Conservation (phyloP, 345 rosid genomes). For the Citrus medica region DNA sequence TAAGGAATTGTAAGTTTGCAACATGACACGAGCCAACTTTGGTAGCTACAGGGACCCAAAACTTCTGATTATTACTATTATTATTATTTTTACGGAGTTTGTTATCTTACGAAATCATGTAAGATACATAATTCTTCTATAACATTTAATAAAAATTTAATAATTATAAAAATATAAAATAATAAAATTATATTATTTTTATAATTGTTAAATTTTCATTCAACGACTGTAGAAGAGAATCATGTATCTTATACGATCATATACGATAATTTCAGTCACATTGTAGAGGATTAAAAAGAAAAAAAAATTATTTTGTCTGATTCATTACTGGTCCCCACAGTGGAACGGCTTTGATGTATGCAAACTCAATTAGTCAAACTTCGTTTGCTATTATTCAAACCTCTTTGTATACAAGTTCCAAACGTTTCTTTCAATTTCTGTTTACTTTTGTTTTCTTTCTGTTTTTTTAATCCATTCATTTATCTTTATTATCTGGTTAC, state of each 20-base stretch:
- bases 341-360: neutral
- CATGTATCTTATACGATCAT: no score
- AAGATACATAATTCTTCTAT: fast-evolving
- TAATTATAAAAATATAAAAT: fast-evolving
- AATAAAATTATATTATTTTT: no score
- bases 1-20: no score
- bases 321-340: neutral
- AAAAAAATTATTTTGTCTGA: neutral
- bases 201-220: fast-evolving
- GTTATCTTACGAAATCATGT: no score
- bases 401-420: neutral
- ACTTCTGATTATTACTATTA: no score
- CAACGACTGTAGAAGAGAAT: no score
- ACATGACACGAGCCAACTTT: no score
- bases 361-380: neutral
- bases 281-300: neutral
- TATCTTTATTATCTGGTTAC: neutral
- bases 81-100: no score
- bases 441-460: slow-evolving; percentile 10
- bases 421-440: neutral
- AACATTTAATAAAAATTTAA: fast-evolving
- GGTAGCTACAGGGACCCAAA: no score
- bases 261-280: no score
- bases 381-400: neutral
- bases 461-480: neutral